phyloP scores from a whole-genome alignment of 179 eudicot species.

The Nepenthes alata region DNA sequence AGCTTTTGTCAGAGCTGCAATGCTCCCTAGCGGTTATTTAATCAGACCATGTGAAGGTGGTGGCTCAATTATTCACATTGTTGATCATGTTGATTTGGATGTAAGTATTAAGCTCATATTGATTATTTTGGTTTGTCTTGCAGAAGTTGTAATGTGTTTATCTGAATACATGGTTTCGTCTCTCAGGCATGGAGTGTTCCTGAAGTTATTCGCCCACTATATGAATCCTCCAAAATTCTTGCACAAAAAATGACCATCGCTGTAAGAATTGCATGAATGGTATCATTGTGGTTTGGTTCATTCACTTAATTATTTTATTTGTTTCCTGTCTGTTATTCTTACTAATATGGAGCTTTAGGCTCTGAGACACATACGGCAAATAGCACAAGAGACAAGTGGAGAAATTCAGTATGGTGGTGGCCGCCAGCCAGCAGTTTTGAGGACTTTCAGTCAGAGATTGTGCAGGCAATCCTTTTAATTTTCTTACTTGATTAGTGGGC shows the following conservation, averaged over 20 bases:
- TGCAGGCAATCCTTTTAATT: conserved; percentile 22
- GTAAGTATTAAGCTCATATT: conserved; percentile 11
- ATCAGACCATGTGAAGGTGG: conserved; percentile 53
- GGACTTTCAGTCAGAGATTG: conserved; percentile 48
- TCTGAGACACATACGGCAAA: conserved; percentile 38
- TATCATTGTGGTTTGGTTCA: not conserved
- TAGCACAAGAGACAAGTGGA: conserved; percentile 49
- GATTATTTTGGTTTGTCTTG: not conserved
- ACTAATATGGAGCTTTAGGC: conserved; percentile 20
- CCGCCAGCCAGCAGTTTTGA: conserved; percentile 48
- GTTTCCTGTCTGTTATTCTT: not conserved
- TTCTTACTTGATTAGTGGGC: too few species aligned
- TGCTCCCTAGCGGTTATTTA: conserved; percentile 44
- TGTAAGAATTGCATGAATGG: conserved; percentile 16
- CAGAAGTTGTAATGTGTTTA: too few species aligned
- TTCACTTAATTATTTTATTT: not conserved
- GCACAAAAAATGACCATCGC: conserved; percentile 56
- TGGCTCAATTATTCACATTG: conserved; percentile 43
- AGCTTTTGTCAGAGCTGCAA: conserved; percentile 37
- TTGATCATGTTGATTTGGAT: conserved; percentile 41
- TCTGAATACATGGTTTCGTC: not conserved
- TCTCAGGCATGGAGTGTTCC: conserved; percentile 39
- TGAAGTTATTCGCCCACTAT: conserved; percentile 51
- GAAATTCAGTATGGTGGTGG: conserved; percentile 33
- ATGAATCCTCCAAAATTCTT: conserved; percentile 49